Base-by-base conservation (phyloP, 495 filamentous ascomycete species). In the Xylaria flabelliformis region DNA sequence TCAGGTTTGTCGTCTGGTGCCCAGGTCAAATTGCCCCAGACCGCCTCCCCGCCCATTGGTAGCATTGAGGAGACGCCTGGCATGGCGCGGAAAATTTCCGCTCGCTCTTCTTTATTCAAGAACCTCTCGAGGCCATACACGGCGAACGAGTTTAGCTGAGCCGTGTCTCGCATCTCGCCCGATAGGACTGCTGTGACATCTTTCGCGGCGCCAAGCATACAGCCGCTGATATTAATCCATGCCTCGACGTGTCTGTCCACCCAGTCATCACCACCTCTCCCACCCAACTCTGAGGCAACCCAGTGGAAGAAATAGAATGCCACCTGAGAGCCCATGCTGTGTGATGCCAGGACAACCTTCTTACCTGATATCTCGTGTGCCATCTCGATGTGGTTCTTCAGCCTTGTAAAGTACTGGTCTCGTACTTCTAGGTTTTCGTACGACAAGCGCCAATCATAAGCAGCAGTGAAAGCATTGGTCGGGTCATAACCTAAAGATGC, bases 61-160 rank as follows among this genome's bases (percentile, higher is more conserved):
- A 99, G 87, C 94, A 99, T 98, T 69, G 93, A 95, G 21, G 93
- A 95, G 65, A 97, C 93, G 5, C 96, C 96, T 0, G 96, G 97
- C 95, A 98, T 98, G 41, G 94, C 93, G 64, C 97, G 90, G 84
- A 99, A 97, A 42, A 99, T 94, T 78, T 98, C 94, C 8, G 92
- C 93, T 58, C 96, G 89, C 79, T 99, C 96, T 66, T 94, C 89
- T 72, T 91, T 93, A 73, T 90, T 92, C 7, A 99, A 87, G 80
- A 99, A 99, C 75, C 95, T 97, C 81, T 99, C 96, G 1, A 99
- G 88, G 0, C 96, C 97, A 76, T 98, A 99, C 15, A 99, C 94
- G 10, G 96, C 96, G 73, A 98, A 97, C n/a, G 94, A 88, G 79
- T 98, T 99, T 17, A 99, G 88, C 77, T 98, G 96, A 1, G 96